phyloP scores from a whole-genome alignment of 495 filamentous ascomycete genomes.

The Rostrohypoxylon terebratum region DNA sequence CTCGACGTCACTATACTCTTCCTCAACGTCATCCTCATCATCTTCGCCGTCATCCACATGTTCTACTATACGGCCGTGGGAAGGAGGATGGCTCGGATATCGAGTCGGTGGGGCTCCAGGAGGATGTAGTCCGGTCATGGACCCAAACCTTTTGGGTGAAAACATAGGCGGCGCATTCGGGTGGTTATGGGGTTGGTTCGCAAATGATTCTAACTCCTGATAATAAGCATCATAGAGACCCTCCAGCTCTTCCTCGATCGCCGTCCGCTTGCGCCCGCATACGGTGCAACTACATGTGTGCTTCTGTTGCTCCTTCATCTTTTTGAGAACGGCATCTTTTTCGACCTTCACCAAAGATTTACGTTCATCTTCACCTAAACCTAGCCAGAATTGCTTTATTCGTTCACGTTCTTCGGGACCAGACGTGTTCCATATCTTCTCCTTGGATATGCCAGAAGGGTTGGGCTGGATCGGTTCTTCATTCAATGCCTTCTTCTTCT shows the following conservation, averaged over 20 bases:
- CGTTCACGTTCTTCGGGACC: slow-evolving; percentile 92
- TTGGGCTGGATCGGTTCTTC: slow-evolving; percentile 31
- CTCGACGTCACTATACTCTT: slow-evolving; percentile 64
- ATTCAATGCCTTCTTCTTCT: slow-evolving; percentile 60
- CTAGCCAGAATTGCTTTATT: slow-evolving; percentile 98
- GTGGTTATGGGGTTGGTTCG: slow-evolving; percentile 82
- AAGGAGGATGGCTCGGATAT: slow-evolving; percentile 63
- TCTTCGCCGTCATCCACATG: slow-evolving; percentile 71
- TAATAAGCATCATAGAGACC: slow-evolving; percentile 99
- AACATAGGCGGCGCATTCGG: slow-evolving; percentile 70
- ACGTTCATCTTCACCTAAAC: slow-evolving; percentile 92
- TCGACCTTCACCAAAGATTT: slow-evolving; percentile 96
- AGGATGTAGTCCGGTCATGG: slow-evolving; percentile 63
- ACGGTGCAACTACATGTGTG: slow-evolving; percentile 98
- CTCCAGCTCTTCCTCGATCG: slow-evolving; percentile 98
- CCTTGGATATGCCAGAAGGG: slow-evolving; percentile 67
- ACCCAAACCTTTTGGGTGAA: slow-evolving; percentile 68
- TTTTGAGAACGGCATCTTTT: slow-evolving; percentile 96
- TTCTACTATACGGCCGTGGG: slow-evolving; percentile 66
- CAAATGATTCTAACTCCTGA: slow-evolving; percentile 96
- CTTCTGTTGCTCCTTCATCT: slow-evolving; percentile 99
- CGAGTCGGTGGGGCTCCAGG: slow-evolving; percentile 59
- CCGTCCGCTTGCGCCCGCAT: slow-evolving; percentile 94
- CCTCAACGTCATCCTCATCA: slow-evolving; percentile 73
- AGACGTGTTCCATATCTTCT: slow-evolving; percentile 97